A percentile compares a stretch with the other conserved stretches of the same genome.
Evolutionary conservation across 2,329 filamentous ascomycete genomes (phyloP).

Genomic region (Phyllosticta ampelicida): DNA sequence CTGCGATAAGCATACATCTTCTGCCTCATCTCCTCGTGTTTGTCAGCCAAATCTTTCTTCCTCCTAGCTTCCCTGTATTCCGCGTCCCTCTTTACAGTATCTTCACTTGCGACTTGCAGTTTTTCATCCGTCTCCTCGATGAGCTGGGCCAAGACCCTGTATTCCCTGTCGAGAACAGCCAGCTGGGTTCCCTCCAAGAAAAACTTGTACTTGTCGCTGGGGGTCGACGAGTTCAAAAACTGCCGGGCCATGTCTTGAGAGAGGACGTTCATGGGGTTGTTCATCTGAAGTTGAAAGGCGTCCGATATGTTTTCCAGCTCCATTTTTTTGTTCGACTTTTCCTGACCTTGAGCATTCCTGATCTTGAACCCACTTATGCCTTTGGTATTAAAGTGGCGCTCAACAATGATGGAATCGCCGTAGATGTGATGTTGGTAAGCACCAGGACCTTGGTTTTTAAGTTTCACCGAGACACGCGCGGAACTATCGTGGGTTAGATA

Average conservation of each 20-base stretch:
- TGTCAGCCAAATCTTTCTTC: not conserved
- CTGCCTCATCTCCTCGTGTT: not conserved
- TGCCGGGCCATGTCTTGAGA: constrained; percentile 92
- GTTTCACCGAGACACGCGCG: constrained; percentile 46
- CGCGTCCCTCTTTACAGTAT: not conserved
- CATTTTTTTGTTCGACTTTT: constrained; percentile 70
- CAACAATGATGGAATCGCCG: constrained; percentile 77
- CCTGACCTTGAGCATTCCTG: constrained; percentile 58
- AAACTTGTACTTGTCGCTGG: constrained; percentile 86
- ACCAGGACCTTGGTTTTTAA: constrained; percentile 81
- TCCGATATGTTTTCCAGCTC: constrained; percentile 91
- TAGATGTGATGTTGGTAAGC: constrained; percentile 77
- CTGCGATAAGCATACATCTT: not conserved
- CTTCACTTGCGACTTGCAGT: not conserved
- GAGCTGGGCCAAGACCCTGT: constrained; percentile 69
- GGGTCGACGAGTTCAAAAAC: constrained; percentile 76
- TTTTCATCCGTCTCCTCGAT: constrained; percentile 62
- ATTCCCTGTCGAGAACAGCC: constrained; percentile 84
- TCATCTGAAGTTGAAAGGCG: constrained; percentile 85
- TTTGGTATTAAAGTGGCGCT: constrained; percentile 69
- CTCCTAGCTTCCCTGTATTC: not conserved
- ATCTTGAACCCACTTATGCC: constrained; percentile 78
- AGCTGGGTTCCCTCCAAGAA: constrained; percentile 92
- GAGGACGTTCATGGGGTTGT: constrained; percentile 91
- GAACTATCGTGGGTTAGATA: not conserved